These are phyloP conservation scores for Scheffersomyces cryptocercus DNA, from an alignment of 1,139 yeast species.

Conservation along the genomic window DNA sequence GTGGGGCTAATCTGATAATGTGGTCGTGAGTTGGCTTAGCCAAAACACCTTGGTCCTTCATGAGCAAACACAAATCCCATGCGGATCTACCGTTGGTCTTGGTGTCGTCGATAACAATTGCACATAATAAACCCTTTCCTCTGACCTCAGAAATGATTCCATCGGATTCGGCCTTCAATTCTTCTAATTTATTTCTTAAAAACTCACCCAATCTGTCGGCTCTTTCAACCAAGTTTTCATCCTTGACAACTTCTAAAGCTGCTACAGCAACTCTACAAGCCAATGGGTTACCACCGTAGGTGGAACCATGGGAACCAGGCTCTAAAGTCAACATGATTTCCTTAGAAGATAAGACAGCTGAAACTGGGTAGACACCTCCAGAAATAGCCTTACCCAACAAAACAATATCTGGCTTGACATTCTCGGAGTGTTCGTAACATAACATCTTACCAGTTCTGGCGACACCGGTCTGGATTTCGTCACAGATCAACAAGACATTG, in stretches of 20 bases:
- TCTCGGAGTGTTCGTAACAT: constrained; percentile 82
- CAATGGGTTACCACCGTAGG: constrained; percentile 97
- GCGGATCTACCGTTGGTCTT: constrained; percentile 90
- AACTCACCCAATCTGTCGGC: constrained; percentile 70
- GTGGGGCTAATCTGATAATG: constrained; percentile 95
- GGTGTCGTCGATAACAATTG: constrained; percentile 84
- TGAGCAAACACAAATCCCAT: constrained; percentile 90
- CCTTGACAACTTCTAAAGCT: constrained; percentile 85
- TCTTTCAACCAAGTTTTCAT: constrained; percentile 83
- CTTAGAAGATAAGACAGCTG: constrained; percentile 83
- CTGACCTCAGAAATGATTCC: constrained; percentile 88
- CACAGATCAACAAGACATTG: constrained; percentile 87
- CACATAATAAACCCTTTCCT: constrained; percentile 87
- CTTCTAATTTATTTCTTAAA: constrained; percentile 65
- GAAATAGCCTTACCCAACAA: constrained; percentile 92
- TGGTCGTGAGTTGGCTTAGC: constrained; percentile 98
- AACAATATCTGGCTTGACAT: constrained; percentile 83
- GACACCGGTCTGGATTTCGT: constrained; percentile 96
- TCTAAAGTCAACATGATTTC: constrained; percentile 88
- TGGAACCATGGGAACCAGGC: constrained; percentile 97
- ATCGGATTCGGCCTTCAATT: constrained; percentile 59
- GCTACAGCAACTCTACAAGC: constrained; percentile 95
- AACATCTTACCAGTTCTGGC: constrained; percentile 96
- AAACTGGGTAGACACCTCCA: constrained; percentile 93
- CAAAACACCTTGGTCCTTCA: constrained; percentile 86